These are phyloP conservation scores for Rhizophagus prolifer DNA, from an alignment of 192 early-diverging fungal species.

Conservation along the genomic window DNA sequence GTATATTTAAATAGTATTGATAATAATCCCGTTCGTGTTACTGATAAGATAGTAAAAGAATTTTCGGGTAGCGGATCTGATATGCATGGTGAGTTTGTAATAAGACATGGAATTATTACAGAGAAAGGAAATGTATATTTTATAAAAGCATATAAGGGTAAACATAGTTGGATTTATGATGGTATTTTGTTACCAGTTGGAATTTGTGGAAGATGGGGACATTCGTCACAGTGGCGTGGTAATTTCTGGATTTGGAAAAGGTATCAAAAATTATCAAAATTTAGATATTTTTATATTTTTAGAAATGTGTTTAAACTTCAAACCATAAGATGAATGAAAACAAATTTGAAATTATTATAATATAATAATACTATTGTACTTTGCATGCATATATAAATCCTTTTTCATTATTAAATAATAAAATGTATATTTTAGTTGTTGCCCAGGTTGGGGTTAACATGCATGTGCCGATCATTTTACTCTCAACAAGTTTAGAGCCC, in stretches of 20 bases:
- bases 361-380: too few species aligned
- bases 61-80: background rate
- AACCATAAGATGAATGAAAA: too few species aligned
- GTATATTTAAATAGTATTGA: background rate
- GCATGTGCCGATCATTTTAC: too few species aligned
- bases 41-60: background rate
- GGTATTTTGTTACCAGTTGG: background rate
- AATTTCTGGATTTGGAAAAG: background rate
- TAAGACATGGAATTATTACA: background rate
- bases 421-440: too few species aligned
- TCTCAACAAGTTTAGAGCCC: too few species aligned
- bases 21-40: background rate
- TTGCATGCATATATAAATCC: too few species aligned
- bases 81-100: background rate
- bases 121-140: background rate
- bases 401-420: too few species aligned
- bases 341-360: too few species aligned
- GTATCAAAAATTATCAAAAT: too few species aligned
- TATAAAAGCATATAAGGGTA: background rate
- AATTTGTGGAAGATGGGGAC: background rate
- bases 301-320: too few species aligned
- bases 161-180: background rate
- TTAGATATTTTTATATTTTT: too few species aligned
- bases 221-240: background rate
- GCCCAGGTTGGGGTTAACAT: too few species aligned